Base-by-base conservation (phyloP, 2,329 filamentous ascomycete species). In the Monilinia polystroma region DNA sequence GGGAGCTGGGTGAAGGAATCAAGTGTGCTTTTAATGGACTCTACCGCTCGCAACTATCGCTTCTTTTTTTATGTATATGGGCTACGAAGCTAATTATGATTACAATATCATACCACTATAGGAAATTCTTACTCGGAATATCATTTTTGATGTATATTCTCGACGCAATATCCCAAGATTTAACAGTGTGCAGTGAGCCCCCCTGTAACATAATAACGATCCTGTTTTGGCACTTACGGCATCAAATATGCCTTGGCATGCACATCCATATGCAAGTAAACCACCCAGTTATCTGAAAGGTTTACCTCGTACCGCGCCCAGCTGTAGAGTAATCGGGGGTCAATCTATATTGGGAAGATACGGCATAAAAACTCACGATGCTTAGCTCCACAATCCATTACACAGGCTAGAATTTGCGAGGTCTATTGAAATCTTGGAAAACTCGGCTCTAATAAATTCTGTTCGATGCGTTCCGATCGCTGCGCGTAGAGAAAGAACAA, bases 71-170 rank as follows among this genome's bases (percentile, higher is more conserved):
- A 29, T 20, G 43, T 23, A 59, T 35, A 54, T 49, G 43, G 14
- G 43, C 20, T 35, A 35, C 43, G 43, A 47, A 35, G 18, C 47
- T n/a, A 35, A 26, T 26, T 49, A 5, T 59, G 11, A 49, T 23
- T 51, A 60, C 23, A 20, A 60, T 47, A 59, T 60, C 45, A 60
- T 51, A 60, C 45, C 58, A 60, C 32, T 59, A 35, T 16, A 59
- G 26, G 18, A 59, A 59, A 49, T n/a, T 59, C 16, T 49, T 1
- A 23, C 35, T 59, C 32, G 18, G 35, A 26, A 59, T 2, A 49
- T 23, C 4, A 58, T 35, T 49, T 16, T 18, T 7, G n/a, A 49
- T 8, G n/a, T 20, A 60, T 23, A 59, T n/a, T 3, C 41, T 12
- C 6, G 18, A 45, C 41, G 11, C 16, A 45, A 20, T 8, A 1